Conservation (phyloP, 148 eudicot species). For the Silene conica region DNA sequence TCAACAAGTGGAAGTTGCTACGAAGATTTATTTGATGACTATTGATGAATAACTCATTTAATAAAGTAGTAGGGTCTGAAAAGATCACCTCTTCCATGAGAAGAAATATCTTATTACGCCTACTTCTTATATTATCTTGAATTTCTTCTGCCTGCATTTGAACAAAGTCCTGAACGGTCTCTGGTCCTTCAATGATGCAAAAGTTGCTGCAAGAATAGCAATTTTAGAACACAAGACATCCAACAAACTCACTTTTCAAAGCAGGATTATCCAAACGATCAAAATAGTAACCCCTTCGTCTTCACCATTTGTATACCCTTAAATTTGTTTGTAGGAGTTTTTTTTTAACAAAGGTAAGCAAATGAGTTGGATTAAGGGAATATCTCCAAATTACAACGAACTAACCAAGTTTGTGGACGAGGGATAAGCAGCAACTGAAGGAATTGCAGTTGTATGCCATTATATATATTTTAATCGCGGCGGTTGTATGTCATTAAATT, state of each 20-base stretch:
- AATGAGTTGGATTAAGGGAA: no score
- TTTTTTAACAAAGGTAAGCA: no score
- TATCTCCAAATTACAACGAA: no score
- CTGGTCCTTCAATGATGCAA: constrained; percentile 97
- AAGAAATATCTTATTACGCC: constrained; percentile 93
- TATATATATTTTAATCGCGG: no score
- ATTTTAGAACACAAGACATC: not conserved
- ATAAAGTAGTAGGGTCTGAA: not conserved
- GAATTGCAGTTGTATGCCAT: no score
- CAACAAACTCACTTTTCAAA: not conserved
- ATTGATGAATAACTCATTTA: no score
- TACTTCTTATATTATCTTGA: constrained; percentile 74
- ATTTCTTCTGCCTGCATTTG: constrained; percentile 80
- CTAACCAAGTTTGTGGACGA: no score
- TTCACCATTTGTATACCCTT: no score
- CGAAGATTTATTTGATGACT: not conserved
- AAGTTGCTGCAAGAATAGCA: constrained; percentile 45
- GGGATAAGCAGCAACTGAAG: no score
- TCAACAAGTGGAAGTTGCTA: not conserved
- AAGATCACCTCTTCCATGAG: constrained; percentile 91
- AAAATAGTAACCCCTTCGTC: not conserved
- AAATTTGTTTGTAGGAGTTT: no score
- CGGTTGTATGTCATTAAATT: no score
- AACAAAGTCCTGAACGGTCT: constrained; percentile 81
- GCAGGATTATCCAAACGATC: not conserved